Evolutionary conservation across 139 green algal species (phyloP), one percentile per base, ranked within the genome.

Genomic region (Astrephomene gubernaculifera): DNA sequence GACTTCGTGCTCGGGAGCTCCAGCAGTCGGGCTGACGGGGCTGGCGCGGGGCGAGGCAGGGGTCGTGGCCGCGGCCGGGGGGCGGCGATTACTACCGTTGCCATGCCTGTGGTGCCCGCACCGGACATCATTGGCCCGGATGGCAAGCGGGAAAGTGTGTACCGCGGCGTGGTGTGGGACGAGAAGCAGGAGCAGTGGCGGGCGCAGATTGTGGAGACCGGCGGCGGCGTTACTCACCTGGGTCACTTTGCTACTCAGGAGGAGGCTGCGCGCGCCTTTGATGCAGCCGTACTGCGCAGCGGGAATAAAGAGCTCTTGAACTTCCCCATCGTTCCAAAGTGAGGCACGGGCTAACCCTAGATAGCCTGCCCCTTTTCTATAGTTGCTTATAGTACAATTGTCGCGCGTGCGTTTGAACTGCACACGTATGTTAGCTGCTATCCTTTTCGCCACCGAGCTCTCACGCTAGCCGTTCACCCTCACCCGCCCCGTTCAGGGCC

Each of bases 161-260:
- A 88, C 71, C 82, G 87, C 10, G 87, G 87, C 10, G 87, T 91
- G 38, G 39, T 74, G 61, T 91, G 87, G 87, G 83, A 89, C 60
- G 76, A 85, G 35, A 63, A 71, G 29, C 29, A 44, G 35, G 54
- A 64, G 38, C 82, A 86, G 79, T 91, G 87, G 87, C 87, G 79
- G 1, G 87, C 87, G 6, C 78, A 87, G 63, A 68, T 81, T 3
- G 39, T 35, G 43, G 83, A 89, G 19, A 64, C 43, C 38, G 63
- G 45, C 24, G 63, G 45, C 24, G 38, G 22, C 9, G 60, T 31
- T 17, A 69, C 17, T 29, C 29, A 61, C 25, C 67, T 85, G 65
- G 75, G 75, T 3, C 27, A 64, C 53, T 76, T 71, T 35, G 45
- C 64, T 27, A 79, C 60, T 2, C 72, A 82, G 71, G 82, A 82